Base-by-base conservation (phyloP, 164 flowering plant genomes). In the Dillenia suffruticosa region DNA sequence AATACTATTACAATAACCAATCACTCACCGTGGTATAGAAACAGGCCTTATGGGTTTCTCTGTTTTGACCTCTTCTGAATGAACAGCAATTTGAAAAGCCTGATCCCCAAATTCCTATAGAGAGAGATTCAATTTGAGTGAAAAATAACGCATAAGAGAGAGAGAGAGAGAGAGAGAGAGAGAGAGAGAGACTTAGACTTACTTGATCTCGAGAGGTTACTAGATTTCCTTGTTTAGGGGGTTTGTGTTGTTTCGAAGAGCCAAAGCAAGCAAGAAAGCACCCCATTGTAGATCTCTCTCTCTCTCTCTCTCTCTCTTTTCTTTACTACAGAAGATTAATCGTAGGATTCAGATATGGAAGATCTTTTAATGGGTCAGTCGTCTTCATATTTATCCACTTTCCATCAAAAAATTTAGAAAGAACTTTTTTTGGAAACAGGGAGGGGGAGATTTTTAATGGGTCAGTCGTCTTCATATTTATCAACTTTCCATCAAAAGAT, bases 201-300 rank as follows among this genome's bases (percentile, higher is more conserved):
- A 70, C 88, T 43, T 73, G 84, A 47, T 44, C 51, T 49, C 70
- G 70, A 56, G 76, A 72, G 49, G 70, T 79, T 60, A 57, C 68
- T 58, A 51, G 58, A 49, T 61, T 64, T 66, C 74, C 56, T 46
- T 65, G 74, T 51, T 68, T 82, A 13, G 72, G 66, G 49, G 74
- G 72, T 17, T 48, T 76, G 17, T 51, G 48, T 49, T 72, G 75
- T 66, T 82, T 77, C 48, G 74, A 77, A 15, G 79, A 66, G 54
- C 92, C 85, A 63, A 86, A 84, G 62, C 92, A 86, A 7, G 74
- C 89, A 54, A 80, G 84, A 76, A 86, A 82, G 60, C 88, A 86
- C 62, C 92, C 92, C 92, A 86, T 86, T 54, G 40, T 5, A 5
- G 40, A 32, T 32, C 40, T 32, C 40, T 26, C 32, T 26, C 32